Evolutionary conservation across 192 early-diverging fungal genomes (phyloP), one percentile per base, ranked within the genome.

Genomic region (Globomyces pollinis-pini): DNA sequence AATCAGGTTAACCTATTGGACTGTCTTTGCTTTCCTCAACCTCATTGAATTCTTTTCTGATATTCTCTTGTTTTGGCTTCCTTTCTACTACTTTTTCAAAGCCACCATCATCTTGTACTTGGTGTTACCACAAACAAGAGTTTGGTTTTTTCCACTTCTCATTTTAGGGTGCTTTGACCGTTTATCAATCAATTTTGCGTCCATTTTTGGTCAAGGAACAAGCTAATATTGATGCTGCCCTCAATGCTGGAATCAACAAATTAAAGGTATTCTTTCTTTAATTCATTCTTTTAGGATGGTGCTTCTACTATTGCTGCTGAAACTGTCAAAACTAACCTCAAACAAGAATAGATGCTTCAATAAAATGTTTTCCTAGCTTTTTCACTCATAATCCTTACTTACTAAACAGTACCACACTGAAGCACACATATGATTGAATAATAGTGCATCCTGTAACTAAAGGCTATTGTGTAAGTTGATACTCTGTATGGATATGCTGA

Each of bases 31-130:
- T 26, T 84, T 94, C 67, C 72, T 92, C 50, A 89, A 90, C 57
- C 76, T 87, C 31, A 24, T 86, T 51, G 93, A 96, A 81, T 93
- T 89, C 76, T 96, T 96, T 61, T 78, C 84, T n/a, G 90, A 94
- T 47, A 38, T 86, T 45, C 47, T 98, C 9, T 71, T 94, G 29
- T 90, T 91, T 81, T 98, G 94, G 91, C 66, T 93, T 59, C 91
- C 91, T 20, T 92, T 98, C 74, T 98, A 94, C 78, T 94, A 89
- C 68, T 68, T 85, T 38, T 78, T 96, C 75, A 98, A 98, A 79
- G 85, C 91, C n/a, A 65, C 83, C 9, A 78, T 96, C 57, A 73
- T 95, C 60, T 65, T 94, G 49, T 98, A 89, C 86, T 78, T 95
- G 35, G 73, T 87, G 69, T 59, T 87, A 47, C 91, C 88, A 55